A percentile compares a stretch with the other conserved stretches of the same genome.
Conservation (phyloP, 306 rosid genomes). For the Cicer pinnatifidum region DNA sequence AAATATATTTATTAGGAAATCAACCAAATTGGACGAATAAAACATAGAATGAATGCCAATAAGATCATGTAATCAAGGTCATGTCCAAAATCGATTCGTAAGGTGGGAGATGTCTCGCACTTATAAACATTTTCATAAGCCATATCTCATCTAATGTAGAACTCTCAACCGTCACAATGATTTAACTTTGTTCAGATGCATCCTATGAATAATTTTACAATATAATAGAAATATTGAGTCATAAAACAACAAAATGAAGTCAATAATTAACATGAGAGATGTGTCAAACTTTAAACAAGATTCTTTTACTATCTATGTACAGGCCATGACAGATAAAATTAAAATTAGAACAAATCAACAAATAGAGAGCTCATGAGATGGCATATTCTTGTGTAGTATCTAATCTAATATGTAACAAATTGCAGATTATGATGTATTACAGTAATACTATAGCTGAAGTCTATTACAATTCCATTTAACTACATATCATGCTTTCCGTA, state of each 20-base stretch:
- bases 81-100: neutral
- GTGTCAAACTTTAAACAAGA: constrained; percentile 11
- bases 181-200: constrained; percentile 1
- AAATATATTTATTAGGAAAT: neutral
- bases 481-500: neutral
- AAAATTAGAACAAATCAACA: neutral
- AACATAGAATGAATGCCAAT: neutral
- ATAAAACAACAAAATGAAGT: constrained; percentile 21
- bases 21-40: constrained; percentile 5
- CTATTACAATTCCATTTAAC: constrained; percentile 1
- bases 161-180: neutral
- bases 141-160: neutral
- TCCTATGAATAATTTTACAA: neutral
- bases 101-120: neutral
- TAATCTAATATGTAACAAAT: too few relatives aligned
- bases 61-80: neutral
- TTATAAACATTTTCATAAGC: neutral
- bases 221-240: constrained; percentile 10
- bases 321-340: constrained; percentile 5
- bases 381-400: too few relatives aligned
- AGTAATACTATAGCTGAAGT: neutral
- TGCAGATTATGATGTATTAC: too few relatives aligned
- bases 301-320: neutral
- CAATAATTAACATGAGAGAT: neutral
- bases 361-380: too few relatives aligned